Base-by-base conservation (phyloP, 192 early-diverging fungal genomes). In the Gryganskiella cystojenkinii region DNA sequence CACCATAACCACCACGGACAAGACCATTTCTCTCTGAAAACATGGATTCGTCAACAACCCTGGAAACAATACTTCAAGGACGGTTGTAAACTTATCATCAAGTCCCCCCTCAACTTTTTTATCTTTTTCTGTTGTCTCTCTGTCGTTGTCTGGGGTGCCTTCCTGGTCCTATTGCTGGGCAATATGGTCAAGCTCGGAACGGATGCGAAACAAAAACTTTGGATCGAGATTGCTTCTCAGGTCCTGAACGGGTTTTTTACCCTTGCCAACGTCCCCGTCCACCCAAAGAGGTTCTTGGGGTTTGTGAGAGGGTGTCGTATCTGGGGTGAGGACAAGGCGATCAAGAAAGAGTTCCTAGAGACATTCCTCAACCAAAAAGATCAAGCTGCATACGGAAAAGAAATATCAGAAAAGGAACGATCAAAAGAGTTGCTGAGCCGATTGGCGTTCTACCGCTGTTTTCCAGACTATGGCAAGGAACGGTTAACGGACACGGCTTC, bases 201-300 rank as follows among this genome's bases (percentile, higher is more conserved):
- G 20, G 52, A 70, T 35, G 44, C 64, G 8, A 71, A 55, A 14
- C 70, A 80, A 59, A 72, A 73, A 43, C 64, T 80, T 25, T 80
- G 79, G 79, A 69, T 80, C 19, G 79, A 80, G 58, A 72, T 80
- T 50, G 67, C 79, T 8, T 80, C 79, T 8, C 79, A 80, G 31
- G 79, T 80, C 14, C 65, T 73, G 24, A 80, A 80, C 55, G 79
- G 79, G 4, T 68, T 80, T 54, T 80, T 80, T 34, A 73, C 79
- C 11, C 33, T 80, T 6, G 71, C 71, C 54, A 73, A 73, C 46
- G 71, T 80, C 4, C 70, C 70, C 33, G 70, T 80, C 14, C 56
- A 73, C 24, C 79, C 79, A n/a, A 71, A 80, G 25, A 40, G 79
- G 44, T 47, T 80, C n/a, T 25, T 67, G n/a, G 79, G 70, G 8